Percentiles rank a stretch among this genome's conserved stretches.
Conservation (phyloP, 495 filamentous ascomycete genomes). For the Daldinia decipiens region DNA sequence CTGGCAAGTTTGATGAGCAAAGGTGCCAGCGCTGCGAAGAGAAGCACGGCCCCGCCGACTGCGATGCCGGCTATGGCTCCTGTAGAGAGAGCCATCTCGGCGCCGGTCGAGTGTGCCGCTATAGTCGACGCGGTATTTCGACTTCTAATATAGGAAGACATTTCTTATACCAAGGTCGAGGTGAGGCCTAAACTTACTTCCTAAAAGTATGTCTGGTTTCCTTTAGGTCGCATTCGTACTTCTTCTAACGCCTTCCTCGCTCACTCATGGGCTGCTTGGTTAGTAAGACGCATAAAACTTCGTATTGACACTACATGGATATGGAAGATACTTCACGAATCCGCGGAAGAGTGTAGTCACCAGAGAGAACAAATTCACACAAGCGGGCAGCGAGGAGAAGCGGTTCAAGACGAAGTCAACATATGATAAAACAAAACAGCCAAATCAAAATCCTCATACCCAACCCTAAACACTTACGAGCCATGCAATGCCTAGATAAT, state of each 20-base stretch:
- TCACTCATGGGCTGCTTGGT: not conserved
- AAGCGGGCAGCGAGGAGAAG: not conserved
- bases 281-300: not conserved
- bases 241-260: conserved; percentile 5
- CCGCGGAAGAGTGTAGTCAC: not conserved
- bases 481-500: not conserved
- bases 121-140: conserved; percentile 2
- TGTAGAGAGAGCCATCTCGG: conserved; percentile 27
- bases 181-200: not conserved
- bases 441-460: not conserved
- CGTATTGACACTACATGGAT: not conserved
- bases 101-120: not conserved
- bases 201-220: not conserved
- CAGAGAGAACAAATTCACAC: not conserved
- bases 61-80: conserved; percentile 45
- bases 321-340: not conserved
- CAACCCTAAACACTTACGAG: conserved; percentile 12
- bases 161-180: not conserved
- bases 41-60: conserved; percentile 39
- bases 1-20: conserved; percentile 37
- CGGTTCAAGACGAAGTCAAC: not conserved
- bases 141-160: conserved; percentile 4
- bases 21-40: conserved; percentile 39
- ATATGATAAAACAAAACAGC: not conserved
- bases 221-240: conserved; percentile 2